Evolutionary conservation across 176 grass and related monocot genomes (phyloP).

Genomic region (Triticum urartu): DNA sequence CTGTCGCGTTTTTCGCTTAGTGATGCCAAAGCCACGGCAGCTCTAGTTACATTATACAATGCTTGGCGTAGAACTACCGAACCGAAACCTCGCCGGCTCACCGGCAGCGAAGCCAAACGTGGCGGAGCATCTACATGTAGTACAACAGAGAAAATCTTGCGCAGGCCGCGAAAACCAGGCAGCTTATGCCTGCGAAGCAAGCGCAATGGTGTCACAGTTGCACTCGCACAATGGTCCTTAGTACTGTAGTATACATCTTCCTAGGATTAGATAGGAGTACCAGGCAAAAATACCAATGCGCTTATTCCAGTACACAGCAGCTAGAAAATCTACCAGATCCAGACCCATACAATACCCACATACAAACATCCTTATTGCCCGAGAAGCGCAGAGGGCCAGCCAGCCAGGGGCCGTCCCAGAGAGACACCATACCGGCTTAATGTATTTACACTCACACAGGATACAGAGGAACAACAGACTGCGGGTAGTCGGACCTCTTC

Average conservation of each 20-base stretch:
- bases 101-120: background rate
- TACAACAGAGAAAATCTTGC: background rate
- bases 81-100: background rate
- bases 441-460: conserved; percentile 71
- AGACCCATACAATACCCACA: conserved; percentile 41
- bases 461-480: conserved; percentile 67
- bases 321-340: conserved; percentile 32
- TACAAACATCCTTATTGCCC: conserved; percentile 35
- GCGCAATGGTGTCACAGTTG: background rate
- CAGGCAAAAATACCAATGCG: conserved; percentile 25
- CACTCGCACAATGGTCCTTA: background rate
- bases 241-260: conserved; percentile 38
- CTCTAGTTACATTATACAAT: background rate
- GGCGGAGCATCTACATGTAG: background rate
- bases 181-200: conserved; percentile 26
- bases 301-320: conserved; percentile 46
- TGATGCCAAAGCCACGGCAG: background rate
- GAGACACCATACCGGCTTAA: conserved; percentile 18
- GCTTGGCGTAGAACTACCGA: background rate
- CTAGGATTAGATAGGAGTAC: conserved; percentile 36
- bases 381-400: background rate
- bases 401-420: background rate
- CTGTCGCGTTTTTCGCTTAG: conserved; percentile 4
- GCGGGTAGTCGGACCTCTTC: conserved; percentile 67
- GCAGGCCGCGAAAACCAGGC: conserved; percentile 27